These are phyloP conservation scores for Exserohilum rostratum DNA, from an alignment of 2,329 filamentous ascomycete species.

Conservation along the genomic window DNA sequence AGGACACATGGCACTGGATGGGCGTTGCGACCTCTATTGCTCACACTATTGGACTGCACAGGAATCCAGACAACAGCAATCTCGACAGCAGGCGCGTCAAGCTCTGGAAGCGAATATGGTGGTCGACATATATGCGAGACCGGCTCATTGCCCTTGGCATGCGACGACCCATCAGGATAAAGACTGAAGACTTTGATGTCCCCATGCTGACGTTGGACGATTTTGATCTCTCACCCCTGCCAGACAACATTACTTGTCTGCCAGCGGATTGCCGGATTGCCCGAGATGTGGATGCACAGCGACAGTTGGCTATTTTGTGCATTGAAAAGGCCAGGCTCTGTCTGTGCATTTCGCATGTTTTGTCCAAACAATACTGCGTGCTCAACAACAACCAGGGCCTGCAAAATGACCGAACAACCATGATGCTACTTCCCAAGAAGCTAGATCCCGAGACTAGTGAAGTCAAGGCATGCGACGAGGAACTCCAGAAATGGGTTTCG, in stretches of 20 bases:
- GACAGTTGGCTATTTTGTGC: slow-evolving; percentile 83
- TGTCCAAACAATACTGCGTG: slow-evolving; percentile 91
- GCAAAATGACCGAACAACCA: slow-evolving; percentile 72
- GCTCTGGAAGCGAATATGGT: slow-evolving; percentile 96
- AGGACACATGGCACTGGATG: slow-evolving; percentile 99
- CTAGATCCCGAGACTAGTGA: slow-evolving; percentile 79
- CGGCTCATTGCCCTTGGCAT: slow-evolving; percentile 91
- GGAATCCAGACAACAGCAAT: slow-evolving; percentile 78
- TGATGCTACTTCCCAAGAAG: slow-evolving; percentile 93
- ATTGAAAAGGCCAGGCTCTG: slow-evolving; percentile 91
- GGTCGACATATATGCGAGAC: slow-evolving; percentile 96
- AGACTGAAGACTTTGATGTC: slow-evolving; percentile 91
- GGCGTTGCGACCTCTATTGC: slow-evolving; percentile 91
- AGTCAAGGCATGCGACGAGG: slow-evolving; percentile 77
- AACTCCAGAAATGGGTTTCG: slow-evolving; percentile 78
- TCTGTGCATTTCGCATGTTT: slow-evolving; percentile 85
- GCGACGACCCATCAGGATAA: slow-evolving; percentile 89
- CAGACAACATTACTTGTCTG: slow-evolving; percentile 71
- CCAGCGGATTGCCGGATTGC: slow-evolving; percentile 72
- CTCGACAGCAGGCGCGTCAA: slow-evolving; percentile 77
- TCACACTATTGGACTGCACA: slow-evolving; percentile 90
- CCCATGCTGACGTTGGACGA: slow-evolving; percentile 85
- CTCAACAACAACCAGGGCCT: slow-evolving; percentile 80
- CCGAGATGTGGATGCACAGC: slow-evolving; percentile 74
- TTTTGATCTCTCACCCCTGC: slow-evolving; percentile 76